Base-by-base conservation (phyloP, 1,284 basidiomycete genomes). In the Vanrija humicola region DNA sequence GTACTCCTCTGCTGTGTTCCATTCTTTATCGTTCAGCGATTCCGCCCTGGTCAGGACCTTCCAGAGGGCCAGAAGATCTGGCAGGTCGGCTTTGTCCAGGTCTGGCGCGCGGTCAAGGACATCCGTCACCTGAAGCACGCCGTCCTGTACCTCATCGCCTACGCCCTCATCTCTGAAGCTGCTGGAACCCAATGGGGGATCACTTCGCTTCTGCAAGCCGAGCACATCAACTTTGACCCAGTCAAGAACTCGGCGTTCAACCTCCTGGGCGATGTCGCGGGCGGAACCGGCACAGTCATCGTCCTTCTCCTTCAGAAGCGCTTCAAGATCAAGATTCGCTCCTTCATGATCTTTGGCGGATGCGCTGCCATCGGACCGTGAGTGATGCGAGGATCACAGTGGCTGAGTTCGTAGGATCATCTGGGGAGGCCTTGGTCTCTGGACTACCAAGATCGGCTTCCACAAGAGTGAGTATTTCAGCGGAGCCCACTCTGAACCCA, bases 21-120 rank as follows among this genome's bases (percentile, higher is more conserved):
- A 14, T 62, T 46, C 40, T 62, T 62, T 54, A 18, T 56, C 38
- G 19, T 50, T 18, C 38, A 51, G 39, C 56, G 59, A 43, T 43
- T 54, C 43, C 54, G 61, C 16, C 61, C 61, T 2, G 61, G 61
- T 12, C 61, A 62, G 44, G 43, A 59, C 29, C 19, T 62, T 5
- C 61, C 61, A 14, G 49, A 47, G 12, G 61, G 57, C 10, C 38
- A 48, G 34, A 38, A 29, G 6, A n/a, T 38, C 28, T 59, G 50
- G 54, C 28, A 21, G 16, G 57, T 48, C 40, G 61, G 61, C 25
- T 57, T 57, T 3, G n/a, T 25, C 6, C 50, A 52, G 44, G 54
- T 58, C 3, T 61, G 50, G 53, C 18, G 38, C 5, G 62, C 58
- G 1, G 25, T 43, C n/a, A 61, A 58, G 51, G 39, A 45, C 38